These are phyloP conservation scores for Candida tunisiensis DNA, from an alignment of 1,139 yeast genomes.

Conservation along the genomic window DNA sequence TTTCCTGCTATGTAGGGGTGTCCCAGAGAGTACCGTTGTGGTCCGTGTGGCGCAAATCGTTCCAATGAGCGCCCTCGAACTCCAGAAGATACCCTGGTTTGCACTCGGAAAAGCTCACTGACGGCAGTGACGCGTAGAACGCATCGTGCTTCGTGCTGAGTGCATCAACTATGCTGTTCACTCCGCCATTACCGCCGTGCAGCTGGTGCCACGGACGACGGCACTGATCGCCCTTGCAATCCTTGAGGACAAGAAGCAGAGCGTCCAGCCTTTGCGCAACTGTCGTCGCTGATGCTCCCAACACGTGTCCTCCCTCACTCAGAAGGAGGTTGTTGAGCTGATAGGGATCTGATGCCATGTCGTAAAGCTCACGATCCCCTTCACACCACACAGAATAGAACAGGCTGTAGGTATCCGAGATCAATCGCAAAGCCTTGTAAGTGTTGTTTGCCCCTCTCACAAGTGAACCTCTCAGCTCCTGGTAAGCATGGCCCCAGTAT, in stretches of 20 bases:
- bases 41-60: background rate
- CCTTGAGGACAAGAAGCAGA: slow-evolving; percentile 2
- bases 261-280: slow-evolving; percentile 2
- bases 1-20: background rate
- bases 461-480: too few relatives aligned
- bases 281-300: slow-evolving; percentile 1
- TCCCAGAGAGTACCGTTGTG: background rate
- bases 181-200: too few relatives aligned
- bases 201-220: slow-evolving; percentile 2
- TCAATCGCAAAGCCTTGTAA: slow-evolving; percentile 3
- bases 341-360: slow-evolving; percentile 3
- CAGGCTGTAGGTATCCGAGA: slow-evolving; percentile 1
- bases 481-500: slow-evolving; percentile 3
- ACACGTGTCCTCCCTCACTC: background rate
- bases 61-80: background rate
- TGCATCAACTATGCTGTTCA: background rate
- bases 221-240: slow-evolving; percentile 2
- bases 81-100: background rate
- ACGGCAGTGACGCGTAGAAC: background rate
- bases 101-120: background rate
- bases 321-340: slow-evolving; percentile 2
- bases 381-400: slow-evolving; percentile 4
- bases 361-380: slow-evolving; percentile 3
- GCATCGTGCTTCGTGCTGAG: background rate
- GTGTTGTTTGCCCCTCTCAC: too few relatives aligned